These are phyloP conservation scores for Dacryopinax primogenitus DNA, from an alignment of 768 basidiomycete species.

Conservation along the genomic window DNA sequence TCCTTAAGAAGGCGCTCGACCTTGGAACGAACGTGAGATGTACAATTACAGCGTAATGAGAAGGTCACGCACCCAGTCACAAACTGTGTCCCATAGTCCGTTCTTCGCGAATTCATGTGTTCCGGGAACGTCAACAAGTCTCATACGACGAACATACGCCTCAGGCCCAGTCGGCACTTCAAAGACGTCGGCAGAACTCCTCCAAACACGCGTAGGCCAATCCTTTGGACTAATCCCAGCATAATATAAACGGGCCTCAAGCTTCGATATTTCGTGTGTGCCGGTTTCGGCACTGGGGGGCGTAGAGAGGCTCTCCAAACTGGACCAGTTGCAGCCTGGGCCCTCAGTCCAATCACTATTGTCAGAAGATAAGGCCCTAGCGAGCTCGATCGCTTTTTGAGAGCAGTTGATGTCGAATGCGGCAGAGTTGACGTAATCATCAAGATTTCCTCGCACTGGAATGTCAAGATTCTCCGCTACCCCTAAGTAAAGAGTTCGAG, in stretches of 20 bases:
- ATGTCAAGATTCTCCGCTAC: too few relatives aligned
- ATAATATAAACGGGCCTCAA: constrained; percentile 28
- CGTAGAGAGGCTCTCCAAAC: too few relatives aligned
- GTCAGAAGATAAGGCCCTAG: neutral
- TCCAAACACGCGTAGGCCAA: constrained; percentile 30
- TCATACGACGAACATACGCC: constrained; percentile 24
- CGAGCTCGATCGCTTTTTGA: neutral
- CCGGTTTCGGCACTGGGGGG: constrained; percentile 14
- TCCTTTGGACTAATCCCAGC: constrained; percentile 23
- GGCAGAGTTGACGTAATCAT: neutral
- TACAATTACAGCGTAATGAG: constrained; percentile 23
- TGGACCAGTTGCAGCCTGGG: neutral
- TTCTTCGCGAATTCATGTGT: constrained; percentile 25
- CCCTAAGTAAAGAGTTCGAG: too few relatives aligned
- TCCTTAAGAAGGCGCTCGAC: constrained; percentile 23
- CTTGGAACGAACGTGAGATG: constrained; percentile 28
- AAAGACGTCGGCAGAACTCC: constrained; percentile 28
- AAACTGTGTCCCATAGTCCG: constrained; percentile 26
- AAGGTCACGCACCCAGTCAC: constrained; percentile 28
- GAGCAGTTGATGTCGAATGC: neutral
- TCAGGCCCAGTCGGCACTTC: constrained; percentile 26
- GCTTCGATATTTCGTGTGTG: constrained; percentile 21
- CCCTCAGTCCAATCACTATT: neutral
- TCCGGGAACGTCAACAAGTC: constrained; percentile 24
- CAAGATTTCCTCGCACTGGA: too few relatives aligned